Percentiles rank a stretch among this genome's conserved stretches.
These are phyloP conservation scores for Populus euphratica DNA, from an alignment of 345 rosid genomes.

Conservation along the genomic window DNA sequence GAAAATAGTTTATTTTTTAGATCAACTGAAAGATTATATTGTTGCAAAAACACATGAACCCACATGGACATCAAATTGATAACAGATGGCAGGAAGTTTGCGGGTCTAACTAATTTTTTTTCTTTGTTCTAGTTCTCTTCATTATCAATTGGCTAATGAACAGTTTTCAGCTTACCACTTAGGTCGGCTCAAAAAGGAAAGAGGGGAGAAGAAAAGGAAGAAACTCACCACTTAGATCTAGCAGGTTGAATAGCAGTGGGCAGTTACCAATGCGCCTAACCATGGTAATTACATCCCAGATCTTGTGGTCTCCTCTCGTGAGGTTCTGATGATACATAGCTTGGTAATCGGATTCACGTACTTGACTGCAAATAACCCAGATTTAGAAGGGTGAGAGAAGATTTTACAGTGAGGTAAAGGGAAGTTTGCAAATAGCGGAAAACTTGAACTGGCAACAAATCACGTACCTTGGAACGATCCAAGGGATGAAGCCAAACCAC, in stretches of 20 bases:
- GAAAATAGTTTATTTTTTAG: no score
- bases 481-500: conserved; percentile 62
- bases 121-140: neutral
- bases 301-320: conserved; percentile 66
- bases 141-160: neutral
- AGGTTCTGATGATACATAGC: conserved; percentile 59
- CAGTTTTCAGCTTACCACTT: neutral
- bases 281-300: conserved; percentile 75
- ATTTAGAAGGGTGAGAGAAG: neutral
- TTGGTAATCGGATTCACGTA: conserved; percentile 75
- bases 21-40: no score
- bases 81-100: neutral
- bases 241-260: conserved; percentile 58
- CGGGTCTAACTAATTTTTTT: neutral
- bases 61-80: no score
- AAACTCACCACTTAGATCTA: conserved; percentile 63
- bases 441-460: neutral
- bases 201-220: neutral
- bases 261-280: conserved; percentile 60
- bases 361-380: conserved; percentile 43
- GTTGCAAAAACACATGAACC: no score
- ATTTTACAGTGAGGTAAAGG: neutral
- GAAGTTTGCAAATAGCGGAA: neutral
- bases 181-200: neutral
- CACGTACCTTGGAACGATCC: conserved; percentile 56